Evolutionary conservation across 805 yeast genomes (phyloP).

Genomic region (Saturnispora quitensis): DNA sequence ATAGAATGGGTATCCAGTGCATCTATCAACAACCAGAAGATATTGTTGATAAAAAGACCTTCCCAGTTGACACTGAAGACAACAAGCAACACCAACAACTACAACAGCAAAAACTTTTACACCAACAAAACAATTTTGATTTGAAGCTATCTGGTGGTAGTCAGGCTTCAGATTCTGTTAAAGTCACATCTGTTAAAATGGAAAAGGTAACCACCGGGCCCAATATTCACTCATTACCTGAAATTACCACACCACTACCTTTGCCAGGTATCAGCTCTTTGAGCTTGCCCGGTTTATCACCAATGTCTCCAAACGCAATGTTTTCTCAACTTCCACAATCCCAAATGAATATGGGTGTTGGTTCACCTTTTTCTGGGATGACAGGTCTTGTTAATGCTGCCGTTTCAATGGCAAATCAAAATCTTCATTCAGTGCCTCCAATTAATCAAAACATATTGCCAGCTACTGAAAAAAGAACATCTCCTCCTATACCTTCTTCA

Average conservation of each 20-base stretch:
- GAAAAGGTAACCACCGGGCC: not conserved
- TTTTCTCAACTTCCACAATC: slow-evolving; percentile 10
- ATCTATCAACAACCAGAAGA: slow-evolving; percentile 33
- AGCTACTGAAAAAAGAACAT: not conserved
- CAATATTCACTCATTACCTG: slow-evolving; percentile 1
- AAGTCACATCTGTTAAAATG: slow-evolving; percentile 2
- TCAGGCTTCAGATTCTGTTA: not conserved
- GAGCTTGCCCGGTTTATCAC: slow-evolving; percentile 1
- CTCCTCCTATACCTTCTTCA: not conserved
- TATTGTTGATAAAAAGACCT: not conserved
- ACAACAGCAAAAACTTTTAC: not conserved
- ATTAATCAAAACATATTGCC: not conserved
- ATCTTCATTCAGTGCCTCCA: not conserved
- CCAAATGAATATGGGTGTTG: slow-evolving; percentile 1
- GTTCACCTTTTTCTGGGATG: slow-evolving; percentile 3
- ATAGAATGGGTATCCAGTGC: slow-evolving; percentile 71
- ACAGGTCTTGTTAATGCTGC: slow-evolving; percentile 9
- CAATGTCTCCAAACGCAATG: slow-evolving; percentile 11
- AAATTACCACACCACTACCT: not conserved
- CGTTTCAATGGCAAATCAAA: slow-evolving; percentile 6
- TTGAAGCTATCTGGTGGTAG: not conserved
- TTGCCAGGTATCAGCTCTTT: slow-evolving; percentile 3
- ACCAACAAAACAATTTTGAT: not conserved
- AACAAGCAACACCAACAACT: not conserved
- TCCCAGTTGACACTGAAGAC: not conserved